Conservation (phyloP, 1,139 yeast genomes). For the Saccharomyces hybrid region DNA sequence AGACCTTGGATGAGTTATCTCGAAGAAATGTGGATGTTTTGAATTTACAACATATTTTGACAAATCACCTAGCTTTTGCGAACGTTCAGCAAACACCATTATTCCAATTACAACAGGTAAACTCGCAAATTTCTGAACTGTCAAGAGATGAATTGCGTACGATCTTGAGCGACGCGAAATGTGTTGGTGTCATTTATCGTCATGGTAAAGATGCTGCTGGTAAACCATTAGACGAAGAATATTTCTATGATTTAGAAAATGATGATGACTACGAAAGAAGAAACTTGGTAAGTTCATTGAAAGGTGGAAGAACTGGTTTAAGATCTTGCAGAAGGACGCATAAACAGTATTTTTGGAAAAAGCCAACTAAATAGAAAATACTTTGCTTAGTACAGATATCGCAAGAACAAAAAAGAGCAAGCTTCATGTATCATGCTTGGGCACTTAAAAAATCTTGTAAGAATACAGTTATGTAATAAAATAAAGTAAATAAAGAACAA, state of each 20-base stretch:
- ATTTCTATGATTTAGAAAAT: conserved; percentile 77
- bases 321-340: conserved; percentile 89
- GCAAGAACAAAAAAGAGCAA: background rate
- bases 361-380: conserved; percentile 37
- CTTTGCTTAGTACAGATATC: background rate
- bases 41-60: conserved; percentile 55
- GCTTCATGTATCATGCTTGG: background rate
- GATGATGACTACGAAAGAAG: conserved; percentile 69
- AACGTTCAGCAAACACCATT: conserved; percentile 82
- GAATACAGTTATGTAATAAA: conserved; percentile 8
- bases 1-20: conserved; percentile 5
- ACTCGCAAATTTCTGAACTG: conserved; percentile 40
- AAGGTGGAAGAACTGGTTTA: conserved; percentile 71
- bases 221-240: conserved; percentile 85
- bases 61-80: conserved; percentile 85
- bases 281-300: conserved; percentile 60
- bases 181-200: conserved; percentile 80
- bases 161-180: conserved; percentile 31
- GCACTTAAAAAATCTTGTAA: background rate
- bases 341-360: conserved; percentile 86
- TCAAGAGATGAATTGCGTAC: conserved; percentile 43
- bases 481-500: background rate
- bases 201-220: conserved; percentile 96
- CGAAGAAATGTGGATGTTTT: conserved; percentile 6
- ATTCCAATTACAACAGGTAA: conserved; percentile 55